Evolutionary conservation across 179 eudicot genomes (phyloP), one percentile per base, ranked within the genome.

Genomic region (Beta corolliflora): DNA sequence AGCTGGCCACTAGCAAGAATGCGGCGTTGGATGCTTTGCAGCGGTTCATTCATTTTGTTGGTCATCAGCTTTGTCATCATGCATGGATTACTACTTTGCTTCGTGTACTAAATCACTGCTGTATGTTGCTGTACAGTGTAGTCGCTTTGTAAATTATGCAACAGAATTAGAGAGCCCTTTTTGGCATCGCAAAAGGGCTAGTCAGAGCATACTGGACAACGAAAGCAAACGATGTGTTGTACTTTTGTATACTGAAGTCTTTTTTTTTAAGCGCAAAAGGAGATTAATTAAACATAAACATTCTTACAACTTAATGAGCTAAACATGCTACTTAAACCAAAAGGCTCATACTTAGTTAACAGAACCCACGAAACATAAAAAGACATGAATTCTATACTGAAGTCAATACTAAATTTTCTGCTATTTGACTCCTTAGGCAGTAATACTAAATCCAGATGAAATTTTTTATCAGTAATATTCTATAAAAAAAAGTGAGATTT

Each of bases 61-160:
- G 41, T 36, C 41, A 25, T 25, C 29, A 25, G 29, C 29, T 25
- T 25, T 25, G 29, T 25, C 29, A 36, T 36, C 41, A 36, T 36
- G 41, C 45, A 9, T 25, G 59, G 45, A 31, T 48, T 77, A 75
- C 36, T 52, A 65, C 18, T 29, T 65, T n/a, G 52, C 59, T 31
- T 53, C 11, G 52, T 72, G 63, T 52, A 29, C 48, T 41, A 41
- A 48, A 48, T 52, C 44, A 2, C 12, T 31, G 41, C 2, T 71
- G 76, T 79, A 79, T 59, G 14, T 25, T 70, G 21, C 69, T 71
- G 81, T 79, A 71, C 71, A 80, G 78, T 70, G 53, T 63, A 64
- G 71, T 14, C 31, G 0, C 15, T 48, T 44, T 80, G 73, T 80
- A 71, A 63, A 50, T 67, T 29, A 5, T 16, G 13, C 29, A 36